Evolutionary conservation across 306 rosid species (phyloP), one percentile per base, ranked within the genome.

Genomic region (Datisca glomerata): DNA sequence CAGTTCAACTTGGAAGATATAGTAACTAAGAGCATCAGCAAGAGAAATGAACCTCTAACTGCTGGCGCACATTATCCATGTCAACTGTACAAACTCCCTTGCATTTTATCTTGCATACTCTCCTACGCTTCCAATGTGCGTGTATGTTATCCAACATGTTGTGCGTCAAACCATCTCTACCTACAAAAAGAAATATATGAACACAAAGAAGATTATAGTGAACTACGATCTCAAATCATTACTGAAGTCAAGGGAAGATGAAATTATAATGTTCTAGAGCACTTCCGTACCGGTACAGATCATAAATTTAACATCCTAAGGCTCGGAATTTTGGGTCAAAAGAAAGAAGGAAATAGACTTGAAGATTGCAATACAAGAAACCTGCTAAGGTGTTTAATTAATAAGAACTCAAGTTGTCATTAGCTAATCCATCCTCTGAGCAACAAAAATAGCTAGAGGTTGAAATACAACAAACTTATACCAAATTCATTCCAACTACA

Each of bases 91-190:
- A 89, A 56, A 89, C 98, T 51, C 98, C 98, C 63, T 63, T 70
- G 69, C 98, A 89, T 60, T 62, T 89, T 15, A 84, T 75, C 73
- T 84, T 89, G 72, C 95, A 89, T 15, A 80, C 95, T 64, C 98
- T 77, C 45, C 84, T 61, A 39, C 95, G 76, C 75, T 85, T 85
- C 96, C 96, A 85, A 45, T 59, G 98, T 61, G 95, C 91, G 59
- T 89, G 93, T 43, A 89, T 89, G 57, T 89, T 89, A 56, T 89
- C 98, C 98, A 89, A 66, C 93, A 89, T 89, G 64, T 89, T 89
- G 58, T 89, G 95, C 2, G 89, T 89, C 61, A 89, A 80, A 34
- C 98, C 98, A 76, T 89, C 98, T 64, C 95, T 84, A 56, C 98
- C 98, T 89, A 70, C 24, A 45, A 32, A 49, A 27, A 31, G 21